Base-by-base conservation (phyloP, 2,329 filamentous ascomycete species). In the Penicillium expansum region DNA sequence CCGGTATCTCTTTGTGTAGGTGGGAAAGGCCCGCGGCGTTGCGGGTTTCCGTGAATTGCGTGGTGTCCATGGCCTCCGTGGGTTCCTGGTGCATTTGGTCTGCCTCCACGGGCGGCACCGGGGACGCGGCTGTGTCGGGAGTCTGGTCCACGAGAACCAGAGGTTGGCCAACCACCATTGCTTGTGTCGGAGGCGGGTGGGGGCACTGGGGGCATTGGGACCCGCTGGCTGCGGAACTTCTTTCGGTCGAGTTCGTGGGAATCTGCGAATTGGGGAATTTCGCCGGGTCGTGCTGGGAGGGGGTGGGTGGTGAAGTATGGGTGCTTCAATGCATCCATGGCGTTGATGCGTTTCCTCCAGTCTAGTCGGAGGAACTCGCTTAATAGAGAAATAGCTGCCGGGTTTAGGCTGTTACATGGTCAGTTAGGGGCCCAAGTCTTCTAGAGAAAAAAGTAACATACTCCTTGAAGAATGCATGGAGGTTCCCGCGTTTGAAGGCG, bases 191-290 rank as follows among this genome's bases (percentile, higher is more conserved):
- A 92, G 4, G 91, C 93, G 13, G 92, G 93, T 65, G 93, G 92
- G 0, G 94, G 94, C 0, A 93, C 94, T 13, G 94, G 93, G 4
- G 93, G 93, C 11, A 93, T 82, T 22, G 87, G 89, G 22, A 89
- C 89, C 69, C 91, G 91, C 68, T 94, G 88, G 57, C 92, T 89
- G 63, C 95, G 88, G 66, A 92, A 93, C 75, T 93, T 95, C 71
- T 92, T 86, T 49, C 93, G 85, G 71, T 99, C 94, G n/a, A 97
- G 80, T 74, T 99, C 94, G 74, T 99, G 94, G 43, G 92, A 96
- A 68, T 97, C 93, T 70, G 96, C 91, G 69, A 96, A 97, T 16
- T 80, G 83, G 2, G 94, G 94, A n/a, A 99, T 83, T 49, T 97
- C 92, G 62, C 89, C 87, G 1, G 94, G 91, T 54, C 84, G 84